Conservation (phyloP, 2,329 filamentous ascomycete species). For the Sporothrix inflata region DNA sequence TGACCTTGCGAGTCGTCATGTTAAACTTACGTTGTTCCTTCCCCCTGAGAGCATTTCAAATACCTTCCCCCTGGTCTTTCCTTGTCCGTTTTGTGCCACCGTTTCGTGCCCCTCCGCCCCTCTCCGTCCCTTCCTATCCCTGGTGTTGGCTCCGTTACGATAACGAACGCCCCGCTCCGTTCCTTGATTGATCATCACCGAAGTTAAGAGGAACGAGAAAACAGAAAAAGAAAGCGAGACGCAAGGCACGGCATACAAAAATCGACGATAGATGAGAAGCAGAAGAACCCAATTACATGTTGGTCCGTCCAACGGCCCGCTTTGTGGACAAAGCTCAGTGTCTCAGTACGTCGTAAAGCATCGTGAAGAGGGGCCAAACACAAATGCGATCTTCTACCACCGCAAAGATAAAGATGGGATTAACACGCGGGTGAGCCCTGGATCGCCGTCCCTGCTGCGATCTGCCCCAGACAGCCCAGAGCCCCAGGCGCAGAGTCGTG, state of each 20-base stretch:
- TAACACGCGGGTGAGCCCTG: background rate
- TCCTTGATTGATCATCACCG: constrained; percentile 7
- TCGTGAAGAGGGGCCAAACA: background rate
- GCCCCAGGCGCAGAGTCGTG: background rate
- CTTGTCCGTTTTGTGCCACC: constrained; percentile 8
- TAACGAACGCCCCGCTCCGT: background rate
- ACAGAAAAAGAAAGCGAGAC: background rate
- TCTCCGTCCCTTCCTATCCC: background rate
- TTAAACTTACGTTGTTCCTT: background rate
- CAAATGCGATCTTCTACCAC: background rate
- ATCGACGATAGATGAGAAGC: background rate
- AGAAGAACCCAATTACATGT: background rate
- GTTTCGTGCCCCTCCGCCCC: constrained; percentile 6
- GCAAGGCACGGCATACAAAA: background rate
- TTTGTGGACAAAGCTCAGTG: background rate
- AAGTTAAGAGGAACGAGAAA: background rate
- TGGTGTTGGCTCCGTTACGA: constrained; percentile 1
- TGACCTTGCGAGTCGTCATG: background rate
- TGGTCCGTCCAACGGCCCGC: background rate
- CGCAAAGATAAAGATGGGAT: constrained; percentile 5
- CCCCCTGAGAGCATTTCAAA: background rate
- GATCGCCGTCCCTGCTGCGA: constrained; percentile 9
- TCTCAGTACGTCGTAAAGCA: background rate
- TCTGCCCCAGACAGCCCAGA: background rate
- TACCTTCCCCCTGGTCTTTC: background rate